Conservation (phyloP, 2,329 filamentous ascomycete genomes). For the Neophaeococcomyces aloes region DNA sequence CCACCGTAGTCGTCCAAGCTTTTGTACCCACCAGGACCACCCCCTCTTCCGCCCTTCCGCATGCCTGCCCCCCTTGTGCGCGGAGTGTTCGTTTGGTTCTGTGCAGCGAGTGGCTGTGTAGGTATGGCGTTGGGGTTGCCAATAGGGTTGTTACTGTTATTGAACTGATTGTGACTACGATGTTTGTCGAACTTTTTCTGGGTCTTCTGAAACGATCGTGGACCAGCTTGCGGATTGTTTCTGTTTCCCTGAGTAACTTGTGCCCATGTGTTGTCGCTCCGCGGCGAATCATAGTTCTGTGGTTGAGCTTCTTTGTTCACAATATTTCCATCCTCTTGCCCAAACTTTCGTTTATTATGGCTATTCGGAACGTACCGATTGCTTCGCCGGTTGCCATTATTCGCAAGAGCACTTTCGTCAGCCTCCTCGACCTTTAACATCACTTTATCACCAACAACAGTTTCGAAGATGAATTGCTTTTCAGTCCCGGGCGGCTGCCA, state of each 20-base stretch:
- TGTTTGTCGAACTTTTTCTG: slow-evolving; percentile 8
- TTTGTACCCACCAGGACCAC: slow-evolving; percentile 44
- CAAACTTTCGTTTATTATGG: slow-evolving; percentile 49
- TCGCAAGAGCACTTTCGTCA: slow-evolving; percentile 25
- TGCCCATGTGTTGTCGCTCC: slow-evolving; percentile 15
- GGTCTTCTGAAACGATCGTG: slow-evolving; percentile 2
- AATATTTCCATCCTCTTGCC: slow-evolving; percentile 45
- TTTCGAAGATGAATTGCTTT: slow-evolving; percentile 66
- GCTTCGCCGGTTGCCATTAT: slow-evolving; percentile 24
- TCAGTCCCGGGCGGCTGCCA: slow-evolving; percentile 69
- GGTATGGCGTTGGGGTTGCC: slow-evolving; percentile 12
- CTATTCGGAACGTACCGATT: slow-evolving; percentile 44
- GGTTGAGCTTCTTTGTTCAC: slow-evolving; percentile 28
- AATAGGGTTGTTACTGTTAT: slow-evolving; percentile 11
- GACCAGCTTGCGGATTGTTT: slow-evolving; percentile 2
- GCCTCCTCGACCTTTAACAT: slow-evolving; percentile 71
- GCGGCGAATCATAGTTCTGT: slow-evolving; percentile 16
- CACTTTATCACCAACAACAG: slow-evolving; percentile 75
- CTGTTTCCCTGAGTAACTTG: slow-evolving; percentile 6
- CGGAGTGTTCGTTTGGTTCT: slow-evolving; percentile 10
- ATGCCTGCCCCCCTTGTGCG: slow-evolving; percentile 2
- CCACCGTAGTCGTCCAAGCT: slow-evolving; percentile 52
- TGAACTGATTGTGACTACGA: slow-evolving; percentile 12
- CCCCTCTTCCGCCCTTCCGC: neutral
- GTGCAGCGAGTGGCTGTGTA: slow-evolving; percentile 2